Evolutionary conservation across 805 yeast genomes (phyloP).

Genomic region (Candida nonsorbophila): DNA sequence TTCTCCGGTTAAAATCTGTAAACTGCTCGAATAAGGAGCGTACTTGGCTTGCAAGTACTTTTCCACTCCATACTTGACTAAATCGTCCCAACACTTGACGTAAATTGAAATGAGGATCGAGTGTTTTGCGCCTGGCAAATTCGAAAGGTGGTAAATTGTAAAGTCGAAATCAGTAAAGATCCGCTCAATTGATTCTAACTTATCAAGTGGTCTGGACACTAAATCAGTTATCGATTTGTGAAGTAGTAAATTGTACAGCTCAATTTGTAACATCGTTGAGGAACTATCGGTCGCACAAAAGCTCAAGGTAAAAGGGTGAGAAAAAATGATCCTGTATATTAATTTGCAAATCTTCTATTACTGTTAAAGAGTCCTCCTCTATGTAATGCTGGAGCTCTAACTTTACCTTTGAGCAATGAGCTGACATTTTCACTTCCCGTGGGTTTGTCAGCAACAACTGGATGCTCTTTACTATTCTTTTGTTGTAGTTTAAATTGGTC

Average conservation of each 20-base stretch:
- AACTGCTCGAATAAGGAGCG: slow-evolving; percentile 24
- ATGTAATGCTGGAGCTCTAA: slow-evolving; percentile 39
- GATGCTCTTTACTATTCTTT: slow-evolving; percentile 8
- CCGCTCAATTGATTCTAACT: slow-evolving; percentile 60
- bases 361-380: slow-evolving; percentile 30
- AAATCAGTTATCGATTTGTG: slow-evolving; percentile 77
- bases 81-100: slow-evolving; percentile 74
- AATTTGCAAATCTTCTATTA: slow-evolving; percentile 9
- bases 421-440: slow-evolving; percentile 27
- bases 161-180: slow-evolving; percentile 93
- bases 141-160: slow-evolving; percentile 88
- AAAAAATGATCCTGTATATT: background rate
- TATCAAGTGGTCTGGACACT: slow-evolving; percentile 42
- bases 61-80: slow-evolving; percentile 60
- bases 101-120: slow-evolving; percentile 61
- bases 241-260: slow-evolving; percentile 76
- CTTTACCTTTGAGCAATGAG: slow-evolving; percentile 34
- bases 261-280: slow-evolving; percentile 70
- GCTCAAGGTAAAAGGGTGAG: background rate
- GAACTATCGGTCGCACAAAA: background rate
- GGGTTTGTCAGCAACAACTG: slow-evolving; percentile 2
- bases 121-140: slow-evolving; percentile 65
- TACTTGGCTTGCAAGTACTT: slow-evolving; percentile 50
- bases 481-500: slow-evolving; percentile 10
- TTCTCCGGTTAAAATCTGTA: slow-evolving; percentile 22